Percentiles rank a stretch among this genome's conserved stretches.
phyloP scores from a whole-genome alignment of 495 filamentous ascomycete genomes.

The Trichoderma reesei region DNA sequence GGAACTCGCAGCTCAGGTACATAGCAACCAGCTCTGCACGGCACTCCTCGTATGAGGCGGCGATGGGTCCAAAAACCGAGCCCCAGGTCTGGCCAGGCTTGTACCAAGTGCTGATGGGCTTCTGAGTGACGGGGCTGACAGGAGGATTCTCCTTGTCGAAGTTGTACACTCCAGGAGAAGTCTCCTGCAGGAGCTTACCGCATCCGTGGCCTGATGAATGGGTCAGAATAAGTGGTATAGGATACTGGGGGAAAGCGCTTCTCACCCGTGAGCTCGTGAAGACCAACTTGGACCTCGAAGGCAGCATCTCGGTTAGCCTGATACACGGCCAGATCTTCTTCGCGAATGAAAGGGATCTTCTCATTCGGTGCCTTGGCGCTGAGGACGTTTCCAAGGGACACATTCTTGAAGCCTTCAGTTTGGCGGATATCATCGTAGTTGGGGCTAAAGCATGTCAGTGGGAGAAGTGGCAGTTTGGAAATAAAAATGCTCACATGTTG shows the following conservation, averaged over 20 bases:
- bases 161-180: constrained; percentile 69
- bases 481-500: constrained; percentile 32
- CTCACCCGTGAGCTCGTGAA: constrained; percentile 82
- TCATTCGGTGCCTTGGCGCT: constrained; percentile 85
- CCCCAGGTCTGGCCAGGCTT: constrained; percentile 93
- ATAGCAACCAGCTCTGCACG: constrained; percentile 82
- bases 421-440: constrained; percentile 96
- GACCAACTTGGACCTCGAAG: constrained; percentile 90
- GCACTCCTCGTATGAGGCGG: constrained; percentile 72
- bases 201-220: constrained; percentile 56
- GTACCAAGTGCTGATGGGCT: constrained; percentile 77
- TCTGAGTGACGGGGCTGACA: constrained; percentile 63
- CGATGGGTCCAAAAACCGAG: constrained; percentile 77
- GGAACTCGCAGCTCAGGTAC: constrained; percentile 82
- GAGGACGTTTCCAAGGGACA: constrained; percentile 82
- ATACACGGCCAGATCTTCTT: constrained; percentile 65
- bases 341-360: constrained; percentile 75
- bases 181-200: constrained; percentile 90
- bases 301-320: constrained; percentile 69
- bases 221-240: background rate
- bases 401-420: constrained; percentile 95
- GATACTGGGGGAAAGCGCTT: background rate
- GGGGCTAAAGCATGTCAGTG: constrained; percentile 48
- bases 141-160: constrained; percentile 75
- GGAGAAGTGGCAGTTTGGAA: background rate